These are phyloP conservation scores for Metschnikowia baotianmanensis DNA, from an alignment of 805 yeast species.

Conservation along the genomic window DNA sequence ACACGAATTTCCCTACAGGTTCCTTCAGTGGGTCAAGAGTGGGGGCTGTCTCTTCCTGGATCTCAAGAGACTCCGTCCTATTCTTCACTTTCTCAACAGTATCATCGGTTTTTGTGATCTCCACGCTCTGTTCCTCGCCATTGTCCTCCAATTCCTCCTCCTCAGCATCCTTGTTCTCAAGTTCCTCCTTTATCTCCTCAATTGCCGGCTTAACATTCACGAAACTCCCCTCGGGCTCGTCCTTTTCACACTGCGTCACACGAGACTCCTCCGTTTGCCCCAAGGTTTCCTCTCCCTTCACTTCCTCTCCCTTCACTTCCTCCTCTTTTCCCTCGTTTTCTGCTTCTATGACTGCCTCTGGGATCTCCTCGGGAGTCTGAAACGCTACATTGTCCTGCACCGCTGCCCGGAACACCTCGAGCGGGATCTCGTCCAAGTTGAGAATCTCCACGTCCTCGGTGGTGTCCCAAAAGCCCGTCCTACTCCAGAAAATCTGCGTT, in stretches of 20 bases:
- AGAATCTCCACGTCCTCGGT: conserved; percentile 33
- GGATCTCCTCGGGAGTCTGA: background rate
- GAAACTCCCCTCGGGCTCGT: too few species aligned
- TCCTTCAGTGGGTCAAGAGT: too few species aligned
- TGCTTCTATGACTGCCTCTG: background rate
- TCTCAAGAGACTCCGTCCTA: too few species aligned
- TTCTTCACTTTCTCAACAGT: too few species aligned
- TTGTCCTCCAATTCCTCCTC: too few species aligned
- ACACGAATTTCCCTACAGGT: too few species aligned
- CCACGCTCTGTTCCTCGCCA: background rate
- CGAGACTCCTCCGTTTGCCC: too few species aligned
- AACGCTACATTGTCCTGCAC: conserved; percentile 19
- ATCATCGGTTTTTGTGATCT: background rate
- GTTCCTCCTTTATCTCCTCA: too few species aligned
- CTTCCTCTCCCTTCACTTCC: background rate
- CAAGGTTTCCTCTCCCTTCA: background rate
- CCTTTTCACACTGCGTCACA: too few species aligned
- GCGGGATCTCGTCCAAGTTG: conserved; percentile 16
- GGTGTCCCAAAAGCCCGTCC: conserved; percentile 75
- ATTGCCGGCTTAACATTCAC: too few species aligned
- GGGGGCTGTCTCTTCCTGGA: too few species aligned
- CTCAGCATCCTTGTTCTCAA: too few species aligned
- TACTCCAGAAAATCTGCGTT: conserved; percentile 77
- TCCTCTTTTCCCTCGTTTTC: background rate
- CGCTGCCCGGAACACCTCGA: conserved; percentile 12